phyloP scores from a whole-genome alignment of 1,284 basidiomycete genomes.

The Fomitopsis betulina region DNA sequence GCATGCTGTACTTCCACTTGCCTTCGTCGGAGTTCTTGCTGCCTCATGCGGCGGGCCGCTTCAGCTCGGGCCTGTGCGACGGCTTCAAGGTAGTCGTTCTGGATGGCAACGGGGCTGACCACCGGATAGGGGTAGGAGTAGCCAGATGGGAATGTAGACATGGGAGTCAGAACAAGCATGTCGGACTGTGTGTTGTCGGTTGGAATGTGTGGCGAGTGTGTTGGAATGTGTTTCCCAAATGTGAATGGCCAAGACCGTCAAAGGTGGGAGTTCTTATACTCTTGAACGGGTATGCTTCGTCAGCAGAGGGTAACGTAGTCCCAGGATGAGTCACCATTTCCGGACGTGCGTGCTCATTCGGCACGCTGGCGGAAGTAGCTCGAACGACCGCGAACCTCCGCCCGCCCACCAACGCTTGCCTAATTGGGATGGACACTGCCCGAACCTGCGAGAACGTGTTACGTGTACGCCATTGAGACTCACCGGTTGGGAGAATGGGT shows the following conservation, averaged over 20 bases:
- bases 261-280: conserved; percentile 2
- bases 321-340: not conserved
- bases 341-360: conserved; percentile 1
- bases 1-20: conserved; percentile 9
- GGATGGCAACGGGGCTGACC: conserved; percentile 1
- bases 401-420: not conserved
- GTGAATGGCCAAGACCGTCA: not conserved
- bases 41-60: conserved; percentile 10
- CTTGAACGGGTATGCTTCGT: not conserved
- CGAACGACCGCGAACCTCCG: not conserved
- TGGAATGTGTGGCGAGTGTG: not conserved
- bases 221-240: not conserved
- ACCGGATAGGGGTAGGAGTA: not conserved
- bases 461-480: conserved; percentile 2
- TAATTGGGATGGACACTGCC: not conserved
- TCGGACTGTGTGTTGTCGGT: not conserved
- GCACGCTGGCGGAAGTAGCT: not conserved
- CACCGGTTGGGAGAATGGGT: not conserved
- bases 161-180: conserved; percentile 19
- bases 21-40: conserved; percentile 7
- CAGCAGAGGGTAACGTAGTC: conserved; percentile 6
- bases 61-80: conserved; percentile 14
- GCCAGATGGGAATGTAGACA: conserved; percentile 9
- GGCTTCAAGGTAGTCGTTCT: conserved; percentile 14
- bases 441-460: conserved; percentile 10